Base-by-base conservation (phyloP, 768 basidiomycete species). In the Lentinula aciculospora region DNA sequence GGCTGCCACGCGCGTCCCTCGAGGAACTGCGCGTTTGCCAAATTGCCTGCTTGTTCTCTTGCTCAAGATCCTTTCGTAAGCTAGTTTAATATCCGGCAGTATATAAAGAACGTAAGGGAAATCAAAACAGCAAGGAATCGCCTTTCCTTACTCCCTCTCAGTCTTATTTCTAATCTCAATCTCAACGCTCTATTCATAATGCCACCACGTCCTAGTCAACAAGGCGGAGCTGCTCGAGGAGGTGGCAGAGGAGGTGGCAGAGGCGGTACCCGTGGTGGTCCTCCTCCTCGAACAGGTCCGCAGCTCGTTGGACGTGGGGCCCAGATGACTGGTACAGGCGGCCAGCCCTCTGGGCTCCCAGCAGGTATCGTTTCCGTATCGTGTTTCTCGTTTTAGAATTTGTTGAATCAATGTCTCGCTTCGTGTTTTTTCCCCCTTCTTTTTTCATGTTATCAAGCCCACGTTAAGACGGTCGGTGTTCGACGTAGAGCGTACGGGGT, bases 401-500 rank as follows among this genome's bases (percentile, higher is more conserved):
- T 21, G 9, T 34, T 54, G 53, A 54, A 39, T 37, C 21, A 36
- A 32, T 53, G 12, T 37, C 9, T 15, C 21, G 25, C 9, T 15
- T 39, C 28, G 15, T 34, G 47, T 21, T 27, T 39, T 29, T 47
- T 46, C 9, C 13, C 8, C 3, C n/a, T 31, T 23, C 27, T 34
- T 37, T 54, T 25, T 40, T 54, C 19, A 21, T 37, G 37, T 40
- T 61, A 47, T 55, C 9, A 69, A 69, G 68, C 59, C 0, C 68
- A 70, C 58, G 67, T 76, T 10, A 63, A 69, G n/a, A 73, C 84
- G 8, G 72, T 86, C 42, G 88, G 88, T 4, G 85, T 89, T 29
- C 81, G 75, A 58, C 76, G 89, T 34, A 76, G 82, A 15, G 80
- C 72, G 12, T 84, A 75, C 54, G 85, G 84, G 19, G 70, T 68